A percentile compares a stretch with the other conserved stretches of the same genome.
Evolutionary conservation across 495 filamentous ascomycete genomes (phyloP).

Genomic region (Hapsidospora chrysogenum): DNA sequence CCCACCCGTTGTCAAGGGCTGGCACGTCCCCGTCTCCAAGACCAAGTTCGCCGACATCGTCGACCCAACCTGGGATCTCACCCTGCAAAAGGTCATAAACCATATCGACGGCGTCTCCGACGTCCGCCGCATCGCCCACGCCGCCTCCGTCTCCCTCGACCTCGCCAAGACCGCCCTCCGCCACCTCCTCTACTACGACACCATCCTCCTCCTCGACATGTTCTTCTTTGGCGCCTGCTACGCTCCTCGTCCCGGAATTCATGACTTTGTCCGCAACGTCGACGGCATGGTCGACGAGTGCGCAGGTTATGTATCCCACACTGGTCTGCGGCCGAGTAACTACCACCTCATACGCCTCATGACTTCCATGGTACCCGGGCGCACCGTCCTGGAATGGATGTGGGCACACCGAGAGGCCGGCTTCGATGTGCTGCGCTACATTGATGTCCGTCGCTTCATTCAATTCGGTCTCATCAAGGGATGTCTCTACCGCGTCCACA

Average conservation of each 20-base stretch:
- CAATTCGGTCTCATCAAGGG: constrained; percentile 95
- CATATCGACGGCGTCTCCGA: constrained; percentile 83
- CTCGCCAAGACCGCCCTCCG: constrained; percentile 70
- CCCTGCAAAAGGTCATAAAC: constrained; percentile 64
- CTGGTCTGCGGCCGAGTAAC: constrained; percentile 22
- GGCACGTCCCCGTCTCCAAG: constrained; percentile 83
- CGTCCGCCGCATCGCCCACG: constrained; percentile 64
- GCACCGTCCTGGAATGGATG: constrained; percentile 70
- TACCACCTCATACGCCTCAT: constrained; percentile 54
- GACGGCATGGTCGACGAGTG: constrained; percentile 71
- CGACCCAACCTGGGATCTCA: constrained; percentile 83
- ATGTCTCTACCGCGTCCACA: constrained; percentile 85
- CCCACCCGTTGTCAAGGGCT: constrained; percentile 61
- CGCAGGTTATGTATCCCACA: constrained; percentile 51
- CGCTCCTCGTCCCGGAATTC: constrained; percentile 56
- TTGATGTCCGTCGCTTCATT: constrained; percentile 82
- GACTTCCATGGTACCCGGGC: constrained; percentile 57
- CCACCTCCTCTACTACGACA: constrained; percentile 83
- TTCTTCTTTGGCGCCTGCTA: constrained; percentile 90
- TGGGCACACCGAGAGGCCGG: constrained; percentile 43
- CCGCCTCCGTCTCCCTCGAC: constrained; percentile 69
- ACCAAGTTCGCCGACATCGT: constrained; percentile 54
- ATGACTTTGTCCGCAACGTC: constrained; percentile 50
- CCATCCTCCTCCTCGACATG: constrained; percentile 71
- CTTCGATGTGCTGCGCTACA: constrained; percentile 40